A percentile compares a stretch with the other conserved stretches of the same genome.
phyloP scores from a whole-genome alignment of 1,139 yeast genomes.

The Nakaseomyces glabratus region DNA sequence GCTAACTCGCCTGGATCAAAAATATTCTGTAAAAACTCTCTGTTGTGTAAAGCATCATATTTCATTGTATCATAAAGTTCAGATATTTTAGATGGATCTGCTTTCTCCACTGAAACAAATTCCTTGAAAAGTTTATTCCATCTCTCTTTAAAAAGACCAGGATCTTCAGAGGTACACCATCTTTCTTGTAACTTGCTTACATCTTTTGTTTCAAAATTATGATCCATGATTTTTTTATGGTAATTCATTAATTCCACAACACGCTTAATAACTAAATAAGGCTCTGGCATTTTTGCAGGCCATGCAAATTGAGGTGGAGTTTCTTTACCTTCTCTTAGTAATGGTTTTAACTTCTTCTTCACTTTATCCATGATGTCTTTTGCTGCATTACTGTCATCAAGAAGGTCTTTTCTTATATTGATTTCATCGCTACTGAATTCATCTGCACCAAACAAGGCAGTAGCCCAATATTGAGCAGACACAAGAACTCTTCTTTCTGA shows the following conservation, averaged over 20 bases:
- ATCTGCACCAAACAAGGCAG: conserved; percentile 67
- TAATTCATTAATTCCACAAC: conserved; percentile 95
- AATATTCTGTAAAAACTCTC: conserved; percentile 75
- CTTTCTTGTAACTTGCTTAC: conserved; percentile 60
- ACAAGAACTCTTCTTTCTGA: conserved; percentile 92
- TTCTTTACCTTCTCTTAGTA: conserved; percentile 88
- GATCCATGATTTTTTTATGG: conserved; percentile 75
- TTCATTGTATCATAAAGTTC: conserved; percentile 98
- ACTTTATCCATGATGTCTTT: conserved; percentile 97
- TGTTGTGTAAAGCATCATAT: conserved; percentile 92
- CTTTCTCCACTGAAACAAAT: conserved; percentile 86
- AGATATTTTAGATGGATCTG: conserved; percentile 93
- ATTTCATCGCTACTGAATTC: conserved; percentile 72
- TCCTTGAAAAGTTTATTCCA: conserved; percentile 97
- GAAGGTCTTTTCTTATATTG: conserved; percentile 75
- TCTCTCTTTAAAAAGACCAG: conserved; percentile 79
- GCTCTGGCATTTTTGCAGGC: conserved; percentile 98
- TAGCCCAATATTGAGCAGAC: conserved; percentile 82
- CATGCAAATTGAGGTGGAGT: conserved; percentile 99
- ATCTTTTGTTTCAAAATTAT: conserved; percentile 63
- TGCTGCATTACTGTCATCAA: conserved; percentile 97
- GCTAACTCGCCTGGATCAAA: conserved; percentile 58
- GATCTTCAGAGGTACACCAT: conserved; percentile 98
- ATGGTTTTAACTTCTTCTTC: conserved; percentile 89
- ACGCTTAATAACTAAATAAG: conserved; percentile 82